These are phyloP conservation scores for Komagataella ulmi DNA, from an alignment of 805 yeast species.

Conservation along the genomic window DNA sequence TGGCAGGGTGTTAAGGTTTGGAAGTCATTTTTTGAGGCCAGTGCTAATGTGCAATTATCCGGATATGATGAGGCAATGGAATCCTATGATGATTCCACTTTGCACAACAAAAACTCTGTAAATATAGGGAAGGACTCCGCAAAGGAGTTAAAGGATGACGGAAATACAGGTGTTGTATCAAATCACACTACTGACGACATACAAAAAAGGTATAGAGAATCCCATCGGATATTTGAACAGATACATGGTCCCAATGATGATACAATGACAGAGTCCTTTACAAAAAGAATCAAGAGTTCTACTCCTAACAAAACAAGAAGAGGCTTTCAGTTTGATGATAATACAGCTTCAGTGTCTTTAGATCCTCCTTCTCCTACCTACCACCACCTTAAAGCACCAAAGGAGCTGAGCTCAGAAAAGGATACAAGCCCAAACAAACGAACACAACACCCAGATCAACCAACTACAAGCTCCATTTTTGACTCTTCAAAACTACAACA, in stretches of 20 bases:
- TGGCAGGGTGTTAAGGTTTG: constrained; percentile 62
- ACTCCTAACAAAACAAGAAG: constrained; percentile 10
- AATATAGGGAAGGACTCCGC: background rate
- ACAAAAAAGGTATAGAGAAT: constrained; percentile 7
- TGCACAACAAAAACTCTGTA: background rate
- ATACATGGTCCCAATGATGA: constrained; percentile 6
- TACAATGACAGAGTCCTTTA: constrained; percentile 6
- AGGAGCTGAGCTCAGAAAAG: background rate
- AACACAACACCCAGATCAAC: constrained; percentile 1
- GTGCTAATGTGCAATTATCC: constrained; percentile 33
- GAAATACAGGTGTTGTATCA: constrained; percentile 18
- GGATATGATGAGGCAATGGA: constrained; percentile 3
- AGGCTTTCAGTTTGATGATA: background rate
- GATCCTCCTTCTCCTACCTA: constrained; percentile 4
- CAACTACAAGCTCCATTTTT: constrained; percentile 10
- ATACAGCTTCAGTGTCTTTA: constrained; percentile 1
- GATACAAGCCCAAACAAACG: background rate
- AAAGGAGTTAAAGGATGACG: constrained; percentile 2
- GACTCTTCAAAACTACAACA: constrained; percentile 7
- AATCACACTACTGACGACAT: constrained; percentile 5
- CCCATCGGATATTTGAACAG: constrained; percentile 3
- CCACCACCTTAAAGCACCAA: constrained; percentile 3
- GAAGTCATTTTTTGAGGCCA: constrained; percentile 65
- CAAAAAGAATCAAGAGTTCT: constrained; percentile 5
- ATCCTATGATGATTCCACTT: background rate